Percentiles rank a stretch among this genome's conserved stretches.
Evolutionary conservation across 23 red algal genomes (phyloP).

Genomic region (Cyanidium caldarium): DNA sequence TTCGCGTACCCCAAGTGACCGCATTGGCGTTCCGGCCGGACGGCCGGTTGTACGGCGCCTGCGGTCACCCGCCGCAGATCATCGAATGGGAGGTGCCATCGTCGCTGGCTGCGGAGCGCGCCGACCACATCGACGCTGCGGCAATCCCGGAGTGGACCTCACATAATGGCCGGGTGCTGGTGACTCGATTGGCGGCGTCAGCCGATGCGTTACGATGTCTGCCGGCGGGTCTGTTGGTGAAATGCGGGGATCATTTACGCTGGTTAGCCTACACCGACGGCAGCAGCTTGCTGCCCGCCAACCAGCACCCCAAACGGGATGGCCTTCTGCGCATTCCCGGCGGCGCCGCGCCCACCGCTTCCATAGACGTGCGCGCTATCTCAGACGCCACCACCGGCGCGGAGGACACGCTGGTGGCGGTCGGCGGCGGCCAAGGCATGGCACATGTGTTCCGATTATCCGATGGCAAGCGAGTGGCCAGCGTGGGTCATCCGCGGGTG

Average conservation of each 20-base stretch:
- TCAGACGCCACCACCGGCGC: not conserved
- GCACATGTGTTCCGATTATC: not conserved
- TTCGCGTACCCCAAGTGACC: not conserved
- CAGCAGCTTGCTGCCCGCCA: not conserved
- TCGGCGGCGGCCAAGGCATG: not conserved
- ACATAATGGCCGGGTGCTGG: not conserved
- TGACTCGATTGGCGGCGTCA: not conserved
- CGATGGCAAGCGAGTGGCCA: not conserved
- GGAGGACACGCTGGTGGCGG: not conserved
- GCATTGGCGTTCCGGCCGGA: not conserved
- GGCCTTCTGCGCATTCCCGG: not conserved
- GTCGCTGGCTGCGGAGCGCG: too few species aligned
- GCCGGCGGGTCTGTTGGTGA: not conserved
- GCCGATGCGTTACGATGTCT: not conserved
- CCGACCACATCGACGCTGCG: too few species aligned
- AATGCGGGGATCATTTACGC: not conserved
- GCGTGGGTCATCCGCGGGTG: not conserved
- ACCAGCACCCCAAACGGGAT: not conserved
- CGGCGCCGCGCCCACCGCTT: not conserved
- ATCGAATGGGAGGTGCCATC: not conserved
- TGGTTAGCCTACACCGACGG: not conserved
- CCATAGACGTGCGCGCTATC: not conserved
- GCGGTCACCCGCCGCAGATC: not conserved
- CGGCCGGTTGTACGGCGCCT: not conserved
- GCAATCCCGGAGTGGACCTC: too few species aligned